Evolutionary conservation across 768 basidiomycete genomes (phyloP), one percentile per base, ranked within the genome.

Genomic region (Mycena olivaceomarginata): DNA sequence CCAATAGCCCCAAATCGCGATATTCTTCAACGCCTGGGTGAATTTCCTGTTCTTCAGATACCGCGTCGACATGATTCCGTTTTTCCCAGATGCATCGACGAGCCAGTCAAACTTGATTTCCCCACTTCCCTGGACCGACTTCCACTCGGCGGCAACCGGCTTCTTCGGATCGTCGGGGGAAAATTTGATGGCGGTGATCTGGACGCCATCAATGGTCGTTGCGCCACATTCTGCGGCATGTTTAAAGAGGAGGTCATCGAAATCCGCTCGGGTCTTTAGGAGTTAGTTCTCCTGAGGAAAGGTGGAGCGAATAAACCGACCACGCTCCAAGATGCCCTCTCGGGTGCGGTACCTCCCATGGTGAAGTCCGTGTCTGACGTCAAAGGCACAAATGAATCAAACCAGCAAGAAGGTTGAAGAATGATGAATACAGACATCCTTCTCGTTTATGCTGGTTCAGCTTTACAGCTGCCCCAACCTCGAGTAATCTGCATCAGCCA

Each of bases 1-100:
- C 93, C 93, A 94, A 77, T 94, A 94, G 4, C 92, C 93, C 94
- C 93, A 94, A 37, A 89, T 84, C 3, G 93, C 93, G 18, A 93
- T 87, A 73, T 94, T 94, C 75, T 86, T 88, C 64, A 94, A 81
- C 3, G 87, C 86, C 57, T 89, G 85, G 51, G 90, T 93, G 43
- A 45, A 45, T 45, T 45, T 45, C 43, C 43, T 81, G 77, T 92
- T 92, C 70, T 88, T 87, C 46, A 93, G 84, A 78, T 93, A 92
- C 67, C 89, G 90, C 13, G 89, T 90, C 2, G 91, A 92, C 83
- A 94, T 86, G 75, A 94, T 80, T 1, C 93, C 93, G 0, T 86
- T 84, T 1, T 93, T 88, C 45, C 94, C 94, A 5, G 89, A 89
- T 2, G 92, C 93, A 80, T 94, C 94, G 25, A 94, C 86, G 25